Conservation (phyloP, 352 stramenopile genomes). For the Phytopythium kandeliae region DNA sequence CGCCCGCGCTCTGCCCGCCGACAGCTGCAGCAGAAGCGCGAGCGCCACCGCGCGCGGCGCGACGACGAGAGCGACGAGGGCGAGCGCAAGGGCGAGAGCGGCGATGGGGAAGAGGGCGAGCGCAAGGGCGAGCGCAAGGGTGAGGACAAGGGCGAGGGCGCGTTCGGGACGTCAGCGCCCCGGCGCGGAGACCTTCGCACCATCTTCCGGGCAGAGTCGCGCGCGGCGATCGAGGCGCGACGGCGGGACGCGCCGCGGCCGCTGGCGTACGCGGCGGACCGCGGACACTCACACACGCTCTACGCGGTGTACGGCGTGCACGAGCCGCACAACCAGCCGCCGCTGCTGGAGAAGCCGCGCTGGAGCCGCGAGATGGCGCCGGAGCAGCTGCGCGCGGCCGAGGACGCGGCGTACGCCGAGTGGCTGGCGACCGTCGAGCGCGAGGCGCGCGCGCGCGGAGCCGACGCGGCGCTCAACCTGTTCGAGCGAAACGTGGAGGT, state of each 20-base stretch:
- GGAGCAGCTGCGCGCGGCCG: slow-evolving; percentile 48
- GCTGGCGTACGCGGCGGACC: slow-evolving; percentile 51
- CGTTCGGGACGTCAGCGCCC: no score
- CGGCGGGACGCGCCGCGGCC: slow-evolving; percentile 65
- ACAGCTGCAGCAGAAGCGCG: slow-evolving; percentile 71
- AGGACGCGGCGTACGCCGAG: slow-evolving; percentile 45
- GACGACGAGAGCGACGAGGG: slow-evolving; percentile 11
- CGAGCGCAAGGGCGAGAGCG: no score
- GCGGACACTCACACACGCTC: slow-evolving; percentile 65
- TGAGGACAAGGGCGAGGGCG: no score
- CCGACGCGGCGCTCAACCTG: slow-evolving; percentile 38
- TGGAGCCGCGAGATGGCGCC: slow-evolving; percentile 64
- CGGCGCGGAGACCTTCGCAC: slow-evolving; percentile 56
- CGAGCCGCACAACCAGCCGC: slow-evolving; percentile 46
- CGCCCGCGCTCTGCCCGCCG: background rate
- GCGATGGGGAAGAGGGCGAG: no score
- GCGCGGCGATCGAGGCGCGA: slow-evolving; percentile 44
- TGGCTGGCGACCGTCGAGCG: slow-evolving; percentile 47
- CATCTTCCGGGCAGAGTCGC: slow-evolving; percentile 60
- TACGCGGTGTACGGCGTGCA: slow-evolving; percentile 59
- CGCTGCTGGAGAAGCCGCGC: slow-evolving; percentile 53
- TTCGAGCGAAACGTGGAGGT: slow-evolving; percentile 82
- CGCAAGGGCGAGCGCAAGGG: no score
- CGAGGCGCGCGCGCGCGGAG: slow-evolving; percentile 9
- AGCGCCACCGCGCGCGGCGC: slow-evolving; percentile 41